Evolutionary conservation across 768 basidiomycete genomes (phyloP), one percentile per base, ranked within the genome.

Genomic region (Naganishia onofrii): DNA sequence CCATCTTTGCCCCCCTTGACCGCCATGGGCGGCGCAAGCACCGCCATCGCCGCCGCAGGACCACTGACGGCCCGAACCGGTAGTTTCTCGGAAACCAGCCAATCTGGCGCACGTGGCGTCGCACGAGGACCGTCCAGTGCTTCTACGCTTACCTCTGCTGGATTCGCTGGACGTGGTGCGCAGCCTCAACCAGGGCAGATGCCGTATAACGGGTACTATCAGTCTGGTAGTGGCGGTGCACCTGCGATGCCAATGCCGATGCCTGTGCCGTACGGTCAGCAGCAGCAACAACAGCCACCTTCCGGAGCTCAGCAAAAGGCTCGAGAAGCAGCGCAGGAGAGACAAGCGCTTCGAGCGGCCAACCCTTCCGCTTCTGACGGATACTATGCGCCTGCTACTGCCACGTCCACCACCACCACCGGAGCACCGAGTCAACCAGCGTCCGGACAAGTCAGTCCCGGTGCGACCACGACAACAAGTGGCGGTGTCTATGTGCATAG

Each of bases 281-380:
- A 46, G 9, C 36, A 71, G 19, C 26, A 54, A 9, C 46, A 65
- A 21, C 28, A 42, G 19, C 67, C 56, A 19, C 32, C 55, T 6
- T 74, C 70, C 28, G 75, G 74, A 0, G 76, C 72, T 42, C 32
- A 52, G 8, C 60, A 54, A 38, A 81, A 81, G 68, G 76, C 77
- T 71, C 46, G 78, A 23, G 79, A 81, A 68, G 79, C 79, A 23
- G 78, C 78, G 53, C 75, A 76, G 19, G 78, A 81, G 48, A 70
- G 71, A 10, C 36, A 63, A 26, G 60, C 60, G n/a, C 28, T 63
- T 12, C 60, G 60, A 28, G 26, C 60, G 19, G 42, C 60, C 23
- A 63, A 63, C 26, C 60, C 60, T 26, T 63, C 60, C 6, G 23
- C 48, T 12, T 51, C 48, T n/a, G 60, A 63, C 28, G 36, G 38